phyloP scores from a whole-genome alignment of 768 basidiomycete species.

The Leccinum barrowsii region DNA sequence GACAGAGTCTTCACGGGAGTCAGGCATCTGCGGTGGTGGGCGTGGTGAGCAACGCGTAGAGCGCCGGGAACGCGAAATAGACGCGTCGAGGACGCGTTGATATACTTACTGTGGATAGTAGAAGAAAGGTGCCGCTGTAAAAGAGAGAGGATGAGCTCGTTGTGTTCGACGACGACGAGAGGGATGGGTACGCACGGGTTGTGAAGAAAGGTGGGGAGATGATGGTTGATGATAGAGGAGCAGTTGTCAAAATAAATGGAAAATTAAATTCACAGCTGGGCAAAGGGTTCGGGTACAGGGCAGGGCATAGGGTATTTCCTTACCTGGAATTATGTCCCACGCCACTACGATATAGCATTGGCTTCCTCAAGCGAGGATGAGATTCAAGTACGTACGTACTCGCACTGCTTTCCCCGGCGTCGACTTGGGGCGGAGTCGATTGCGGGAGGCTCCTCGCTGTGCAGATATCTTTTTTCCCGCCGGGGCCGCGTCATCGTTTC shows the following conservation, averaged over 20 bases:
- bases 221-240: background rate
- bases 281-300: constrained; percentile 65
- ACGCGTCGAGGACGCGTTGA: constrained; percentile 40
- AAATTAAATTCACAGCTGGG: constrained; percentile 68
- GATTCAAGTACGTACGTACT: background rate
- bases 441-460: background rate
- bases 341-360: constrained; percentile 20
- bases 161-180: constrained; percentile 30
- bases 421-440: constrained; percentile 2
- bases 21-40: constrained; percentile 57
- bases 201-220: constrained; percentile 33
- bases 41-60: constrained; percentile 17
- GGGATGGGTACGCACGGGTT: constrained; percentile 39
- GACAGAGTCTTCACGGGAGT: constrained; percentile 90
- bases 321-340: constrained; percentile 13
- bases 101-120: constrained; percentile 40
- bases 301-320: constrained; percentile 33
- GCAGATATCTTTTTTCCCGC: background rate
- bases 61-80: constrained; percentile 18
- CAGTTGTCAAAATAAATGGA: constrained; percentile 46
- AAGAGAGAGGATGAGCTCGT: constrained; percentile 34
- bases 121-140: constrained; percentile 20
- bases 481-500: background rate
- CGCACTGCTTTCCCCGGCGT: background rate
- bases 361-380: constrained; percentile 9